These are phyloP conservation scores for Albophoma yamanashiensis DNA, from an alignment of 2,329 filamentous ascomycete genomes.

Conservation along the genomic window DNA sequence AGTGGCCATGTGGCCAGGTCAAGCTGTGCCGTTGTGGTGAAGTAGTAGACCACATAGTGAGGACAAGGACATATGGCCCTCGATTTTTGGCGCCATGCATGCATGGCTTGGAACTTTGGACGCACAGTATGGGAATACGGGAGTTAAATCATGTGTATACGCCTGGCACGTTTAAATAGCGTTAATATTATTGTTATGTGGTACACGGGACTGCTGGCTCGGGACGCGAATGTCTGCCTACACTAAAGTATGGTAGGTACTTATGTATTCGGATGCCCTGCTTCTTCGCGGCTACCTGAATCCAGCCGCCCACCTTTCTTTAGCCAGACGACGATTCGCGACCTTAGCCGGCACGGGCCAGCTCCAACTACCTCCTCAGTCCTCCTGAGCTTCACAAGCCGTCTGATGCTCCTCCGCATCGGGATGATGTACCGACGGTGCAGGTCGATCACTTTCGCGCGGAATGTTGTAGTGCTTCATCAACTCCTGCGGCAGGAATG, in stretches of 20 bases:
- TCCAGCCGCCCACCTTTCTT: neutral
- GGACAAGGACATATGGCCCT: neutral
- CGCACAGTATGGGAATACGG: neutral
- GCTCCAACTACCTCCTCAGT: neutral
- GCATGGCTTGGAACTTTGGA: neutral
- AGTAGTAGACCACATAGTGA: neutral
- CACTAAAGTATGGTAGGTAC: neutral
- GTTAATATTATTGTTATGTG: neutral
- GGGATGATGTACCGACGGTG: slow-evolving; percentile 30
- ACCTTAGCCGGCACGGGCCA: neutral
- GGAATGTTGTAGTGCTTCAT: slow-evolving; percentile 58
- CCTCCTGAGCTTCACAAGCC: slow-evolving; percentile 8
- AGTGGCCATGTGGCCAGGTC: too few relatives aligned
- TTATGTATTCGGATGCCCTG: neutral
- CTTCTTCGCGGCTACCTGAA: neutral
- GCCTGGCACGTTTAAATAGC: neutral
- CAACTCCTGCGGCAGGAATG: slow-evolving; percentile 55
- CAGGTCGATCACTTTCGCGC: slow-evolving; percentile 28
- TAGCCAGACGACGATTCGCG: neutral
- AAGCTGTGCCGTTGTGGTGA: neutral
- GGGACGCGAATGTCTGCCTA: neutral
- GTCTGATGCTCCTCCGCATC: slow-evolving; percentile 17
- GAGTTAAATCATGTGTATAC: neutral
- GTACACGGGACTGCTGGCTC: neutral
- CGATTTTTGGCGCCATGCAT: neutral